Conservation (phyloP, 1,284 basidiomycete species). For the Papiliotrema flavescens region DNA sequence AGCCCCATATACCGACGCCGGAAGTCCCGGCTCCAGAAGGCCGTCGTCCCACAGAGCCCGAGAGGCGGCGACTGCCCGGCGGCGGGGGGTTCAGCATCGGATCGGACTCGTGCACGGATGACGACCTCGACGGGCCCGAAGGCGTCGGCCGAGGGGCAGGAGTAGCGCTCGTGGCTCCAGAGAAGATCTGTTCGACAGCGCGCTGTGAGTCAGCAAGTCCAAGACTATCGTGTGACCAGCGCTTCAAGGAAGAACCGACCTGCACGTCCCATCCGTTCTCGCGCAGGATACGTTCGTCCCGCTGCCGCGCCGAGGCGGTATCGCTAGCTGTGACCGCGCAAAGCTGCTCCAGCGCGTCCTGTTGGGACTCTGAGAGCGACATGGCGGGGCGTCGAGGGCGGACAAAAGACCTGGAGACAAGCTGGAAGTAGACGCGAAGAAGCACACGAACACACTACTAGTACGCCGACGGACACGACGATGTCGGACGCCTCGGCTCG, state of each 20-base stretch:
- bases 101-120: not conserved
- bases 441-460: no score
- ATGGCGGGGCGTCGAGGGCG: constrained; percentile 3
- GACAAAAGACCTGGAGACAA: not conserved
- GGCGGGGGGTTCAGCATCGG: not conserved
- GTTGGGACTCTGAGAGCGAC: constrained; percentile 31
- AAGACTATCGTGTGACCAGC: not conserved
- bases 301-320: constrained; percentile 26
- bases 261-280: constrained; percentile 48
- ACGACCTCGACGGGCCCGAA: not conserved
- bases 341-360: constrained; percentile 40
- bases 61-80: not conserved
- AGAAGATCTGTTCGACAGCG: constrained; percentile 38
- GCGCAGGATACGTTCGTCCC: constrained; percentile 42
- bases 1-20: constrained; percentile 33
- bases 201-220: constrained; percentile 12
- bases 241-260: constrained; percentile 22
- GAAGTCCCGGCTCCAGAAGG: constrained; percentile 15
- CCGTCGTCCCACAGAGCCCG: not conserved
- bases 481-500: no score
- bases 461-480: no score
- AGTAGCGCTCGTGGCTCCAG: constrained; percentile 7
- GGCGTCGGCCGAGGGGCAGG: not conserved
- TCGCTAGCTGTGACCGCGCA: constrained; percentile 44
- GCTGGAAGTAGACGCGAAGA: no score